These are phyloP conservation scores for Pyrrhoderma noxium DNA, from an alignment of 1,284 basidiomycete species.

Conservation along the genomic window DNA sequence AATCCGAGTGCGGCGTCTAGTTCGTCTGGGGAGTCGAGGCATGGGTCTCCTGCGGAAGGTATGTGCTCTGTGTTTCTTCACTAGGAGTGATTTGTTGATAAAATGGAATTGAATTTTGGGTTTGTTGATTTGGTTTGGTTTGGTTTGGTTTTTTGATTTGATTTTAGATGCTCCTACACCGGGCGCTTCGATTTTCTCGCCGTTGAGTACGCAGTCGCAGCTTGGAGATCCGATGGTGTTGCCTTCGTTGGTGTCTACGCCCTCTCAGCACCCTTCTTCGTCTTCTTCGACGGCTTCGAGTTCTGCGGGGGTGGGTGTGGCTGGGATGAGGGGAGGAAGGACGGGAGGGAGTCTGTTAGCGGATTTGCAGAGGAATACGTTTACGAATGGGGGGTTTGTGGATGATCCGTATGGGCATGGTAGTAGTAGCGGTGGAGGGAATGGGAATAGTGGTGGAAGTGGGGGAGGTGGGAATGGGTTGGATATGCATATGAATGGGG, in stretches of 20 bases:
- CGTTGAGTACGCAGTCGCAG: background rate
- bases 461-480: background rate
- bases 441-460: background rate
- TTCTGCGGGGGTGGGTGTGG: no score
- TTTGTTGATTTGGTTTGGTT: background rate
- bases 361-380: background rate
- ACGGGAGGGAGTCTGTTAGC: background rate
- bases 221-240: background rate
- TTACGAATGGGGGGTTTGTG: no score
- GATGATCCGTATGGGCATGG: no score
- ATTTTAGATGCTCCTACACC: background rate
- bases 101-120: background rate
- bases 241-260: no score
- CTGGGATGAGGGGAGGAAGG: no score
- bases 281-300: background rate
- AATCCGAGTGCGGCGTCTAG: constrained; percentile 2
- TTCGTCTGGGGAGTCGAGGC: constrained; percentile 13
- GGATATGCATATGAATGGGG: no score
- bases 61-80: background rate
- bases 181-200: background rate
- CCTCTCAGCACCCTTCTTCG: background rate
- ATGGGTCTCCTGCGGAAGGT: constrained; percentile 15
- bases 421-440: background rate
- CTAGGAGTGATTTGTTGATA: background rate
- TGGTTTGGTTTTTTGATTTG: background rate